Percentiles rank a stretch among this genome's conserved stretches.
phyloP scores from a whole-genome alignment of 192 early-diverging fungal species.

The Dimargaris cristalligena region DNA sequence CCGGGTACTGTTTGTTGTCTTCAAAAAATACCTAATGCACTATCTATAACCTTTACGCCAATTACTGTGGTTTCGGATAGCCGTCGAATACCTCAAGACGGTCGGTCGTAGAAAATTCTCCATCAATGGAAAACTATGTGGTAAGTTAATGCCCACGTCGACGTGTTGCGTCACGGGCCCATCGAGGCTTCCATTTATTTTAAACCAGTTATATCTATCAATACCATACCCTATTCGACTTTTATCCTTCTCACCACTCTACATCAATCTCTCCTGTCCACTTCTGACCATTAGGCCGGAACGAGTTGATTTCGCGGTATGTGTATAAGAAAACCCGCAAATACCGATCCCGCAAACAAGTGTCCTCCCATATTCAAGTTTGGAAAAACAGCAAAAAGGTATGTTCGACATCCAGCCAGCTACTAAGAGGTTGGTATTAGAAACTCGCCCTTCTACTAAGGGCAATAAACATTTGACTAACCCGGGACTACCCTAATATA shows the following conservation, averaged over 20 bases:
- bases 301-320: constrained; percentile 59
- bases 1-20: constrained; percentile 9
- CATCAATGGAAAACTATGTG: constrained; percentile 14
- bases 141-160: too few species aligned
- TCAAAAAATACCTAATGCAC: background rate
- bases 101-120: constrained; percentile 9
- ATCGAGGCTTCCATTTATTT: too few species aligned
- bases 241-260: too few species aligned
- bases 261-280: too few species aligned
- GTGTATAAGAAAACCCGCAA: constrained; percentile 47
- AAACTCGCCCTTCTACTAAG: too few species aligned
- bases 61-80: background rate
- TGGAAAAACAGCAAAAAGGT: constrained; percentile 50
- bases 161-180: too few species aligned
- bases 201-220: too few species aligned
- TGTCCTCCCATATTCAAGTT: constrained; percentile 65
- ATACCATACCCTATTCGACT: too few species aligned
- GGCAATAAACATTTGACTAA: too few species aligned
- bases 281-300: too few species aligned
- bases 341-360: constrained; percentile 55
- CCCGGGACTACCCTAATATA: too few species aligned
- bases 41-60: constrained; percentile 12
- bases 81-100: constrained; percentile 8
- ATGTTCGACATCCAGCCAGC: background rate
- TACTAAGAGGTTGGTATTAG: too few species aligned